Evolutionary conservation across 768 basidiomycete genomes (phyloP).

Genomic region (Macrolepiota dolichaula): DNA sequence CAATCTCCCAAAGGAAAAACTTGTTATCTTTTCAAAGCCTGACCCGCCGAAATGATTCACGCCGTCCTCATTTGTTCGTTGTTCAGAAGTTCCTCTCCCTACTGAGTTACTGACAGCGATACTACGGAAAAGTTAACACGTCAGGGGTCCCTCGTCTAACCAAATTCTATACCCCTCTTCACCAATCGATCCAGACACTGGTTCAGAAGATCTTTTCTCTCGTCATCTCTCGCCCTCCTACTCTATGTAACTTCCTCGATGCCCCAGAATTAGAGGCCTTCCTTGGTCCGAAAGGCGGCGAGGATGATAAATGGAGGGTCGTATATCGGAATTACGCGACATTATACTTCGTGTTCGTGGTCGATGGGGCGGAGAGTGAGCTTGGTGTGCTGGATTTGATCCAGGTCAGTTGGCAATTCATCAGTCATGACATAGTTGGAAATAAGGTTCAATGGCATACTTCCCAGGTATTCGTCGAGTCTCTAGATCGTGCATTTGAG

Average conservation of each 20-base stretch:
- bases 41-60: constrained; percentile 54
- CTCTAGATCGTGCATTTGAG: constrained; percentile 92
- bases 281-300: constrained; percentile 48
- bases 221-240: constrained; percentile 74
- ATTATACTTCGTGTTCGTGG: constrained; percentile 95
- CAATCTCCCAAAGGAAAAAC: neutral
- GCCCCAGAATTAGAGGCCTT: constrained; percentile 82
- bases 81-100: constrained; percentile 12
- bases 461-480: constrained; percentile 91
- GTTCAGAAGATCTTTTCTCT: constrained; percentile 90
- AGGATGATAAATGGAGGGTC: constrained; percentile 71
- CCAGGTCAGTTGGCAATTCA: constrained; percentile 56
- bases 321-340: constrained; percentile 97
- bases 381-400: constrained; percentile 94
- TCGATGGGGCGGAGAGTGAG: constrained; percentile 95
- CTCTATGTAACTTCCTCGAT: constrained; percentile 95
- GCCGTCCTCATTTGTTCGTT: constrained; percentile 76
- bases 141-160: constrained; percentile 81
- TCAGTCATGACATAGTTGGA: neutral
- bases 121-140: constrained; percentile 71
- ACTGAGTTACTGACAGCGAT: constrained; percentile 5
- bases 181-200: constrained; percentile 62
- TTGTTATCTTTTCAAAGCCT: neutral
- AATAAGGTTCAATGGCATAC: neutral
- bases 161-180: constrained; percentile 86